Evolutionary conservation across 2,329 filamentous ascomycete species (phyloP).

Genomic region (Arthrobotrys sinensis): DNA sequence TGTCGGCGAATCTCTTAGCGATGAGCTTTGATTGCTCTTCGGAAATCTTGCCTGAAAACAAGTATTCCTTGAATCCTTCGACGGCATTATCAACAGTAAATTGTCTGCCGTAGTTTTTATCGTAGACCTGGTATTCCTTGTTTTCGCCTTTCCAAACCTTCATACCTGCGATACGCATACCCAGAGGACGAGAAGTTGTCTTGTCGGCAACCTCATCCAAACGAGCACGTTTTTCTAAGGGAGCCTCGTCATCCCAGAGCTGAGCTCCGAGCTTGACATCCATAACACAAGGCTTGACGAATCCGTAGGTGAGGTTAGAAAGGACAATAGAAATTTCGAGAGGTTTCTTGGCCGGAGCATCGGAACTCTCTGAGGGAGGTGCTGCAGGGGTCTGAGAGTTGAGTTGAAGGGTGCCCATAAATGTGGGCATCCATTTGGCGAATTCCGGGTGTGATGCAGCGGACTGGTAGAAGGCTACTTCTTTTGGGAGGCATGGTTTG

Average conservation of each 20-base stretch:
- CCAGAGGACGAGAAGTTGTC: conserved; percentile 75
- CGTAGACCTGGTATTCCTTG: conserved; percentile 78
- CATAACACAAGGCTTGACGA: conserved; percentile 87
- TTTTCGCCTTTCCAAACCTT: conserved; percentile 83
- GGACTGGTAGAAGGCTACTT: conserved; percentile 91
- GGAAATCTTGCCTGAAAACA: conserved; percentile 69
- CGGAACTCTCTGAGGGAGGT: conserved; percentile 69
- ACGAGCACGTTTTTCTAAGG: conserved; percentile 73
- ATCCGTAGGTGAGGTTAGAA: conserved; percentile 73
- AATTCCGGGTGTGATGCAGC: conserved; percentile 79
- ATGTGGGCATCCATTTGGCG: conserved; percentile 84
- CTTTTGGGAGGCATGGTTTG: conserved; percentile 89
- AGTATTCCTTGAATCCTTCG: conserved; percentile 74
- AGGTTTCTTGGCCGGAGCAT: conserved; percentile 49
- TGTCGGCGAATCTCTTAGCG: conserved; percentile 68
- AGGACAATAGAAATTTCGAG: conserved; percentile 64
- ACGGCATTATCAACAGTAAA: conserved; percentile 73
- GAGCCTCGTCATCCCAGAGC: conserved; percentile 83
- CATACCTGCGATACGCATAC: conserved; percentile 80
- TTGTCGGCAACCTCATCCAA: conserved; percentile 74
- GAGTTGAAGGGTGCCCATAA: conserved; percentile 84
- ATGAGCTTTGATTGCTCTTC: conserved; percentile 69
- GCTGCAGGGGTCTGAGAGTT: conserved; percentile 70
- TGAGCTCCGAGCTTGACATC: conserved; percentile 91
- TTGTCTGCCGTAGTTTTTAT: conserved; percentile 77